A percentile compares a stretch with the other conserved stretches of the same genome.
Conservation (phyloP, 345 rosid genomes). For the Brassica napus region DNA sequence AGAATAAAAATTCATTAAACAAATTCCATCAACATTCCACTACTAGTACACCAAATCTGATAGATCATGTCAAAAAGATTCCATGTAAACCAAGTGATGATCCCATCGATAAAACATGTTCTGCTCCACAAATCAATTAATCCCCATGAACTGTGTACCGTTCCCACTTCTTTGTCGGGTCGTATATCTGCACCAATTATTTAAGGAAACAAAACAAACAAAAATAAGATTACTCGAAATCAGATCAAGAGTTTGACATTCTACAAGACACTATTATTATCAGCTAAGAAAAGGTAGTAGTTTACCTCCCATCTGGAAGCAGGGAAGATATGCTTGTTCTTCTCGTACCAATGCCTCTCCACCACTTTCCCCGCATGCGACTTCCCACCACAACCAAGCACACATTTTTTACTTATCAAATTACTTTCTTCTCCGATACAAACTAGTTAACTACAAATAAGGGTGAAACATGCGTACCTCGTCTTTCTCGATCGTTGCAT, state of each 20-base stretch:
- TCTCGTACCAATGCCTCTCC: slow-evolving; percentile 99
- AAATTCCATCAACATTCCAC: slow-evolving; percentile 30
- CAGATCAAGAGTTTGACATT: neutral
- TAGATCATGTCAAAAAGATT: slow-evolving; percentile 14
- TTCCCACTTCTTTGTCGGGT: slow-evolving; percentile 89
- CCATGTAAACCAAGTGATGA: neutral
- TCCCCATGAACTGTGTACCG: slow-evolving; percentile 96
- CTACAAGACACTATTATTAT: neutral
- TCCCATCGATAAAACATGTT: neutral
- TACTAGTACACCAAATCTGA: slow-evolving; percentile 13
- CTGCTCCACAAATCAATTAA: slow-evolving; percentile 50
- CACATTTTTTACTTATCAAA: neutral
- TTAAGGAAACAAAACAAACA: neutral
- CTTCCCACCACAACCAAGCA: slow-evolving; percentile 39
- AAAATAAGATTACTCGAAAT: neutral
- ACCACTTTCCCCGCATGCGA: slow-evolving; percentile 99
- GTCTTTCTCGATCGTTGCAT: slow-evolving; percentile 97
- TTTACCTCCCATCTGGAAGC: slow-evolving; percentile 99
- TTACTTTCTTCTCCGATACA: neutral
- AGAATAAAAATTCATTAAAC: neutral
- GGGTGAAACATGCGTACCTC: slow-evolving; percentile 52
- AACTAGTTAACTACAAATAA: neutral
- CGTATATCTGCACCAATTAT: slow-evolving; percentile 62
- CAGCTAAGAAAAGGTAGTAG: neutral
- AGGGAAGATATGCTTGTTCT: slow-evolving; percentile 98